Evolutionary conservation across 2,329 filamentous ascomycete genomes (phyloP), one percentile per base, ranked within the genome.

Genomic region (Neonectria ditissima): DNA sequence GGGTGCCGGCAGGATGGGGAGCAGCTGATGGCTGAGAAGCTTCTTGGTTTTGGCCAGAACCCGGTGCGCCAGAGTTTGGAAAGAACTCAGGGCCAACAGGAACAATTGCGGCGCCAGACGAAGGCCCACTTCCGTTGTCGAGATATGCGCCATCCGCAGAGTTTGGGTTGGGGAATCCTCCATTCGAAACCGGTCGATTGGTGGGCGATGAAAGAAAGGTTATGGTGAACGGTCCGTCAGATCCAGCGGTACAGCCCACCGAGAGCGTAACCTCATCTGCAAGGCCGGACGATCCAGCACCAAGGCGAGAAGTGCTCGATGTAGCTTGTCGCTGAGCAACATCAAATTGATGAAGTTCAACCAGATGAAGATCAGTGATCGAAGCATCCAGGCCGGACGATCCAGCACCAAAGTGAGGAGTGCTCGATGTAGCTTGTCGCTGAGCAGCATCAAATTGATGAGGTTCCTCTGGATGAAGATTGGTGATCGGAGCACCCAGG

Each of bases 331-430:
- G 64, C 18, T 65, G 58, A 13, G 45, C 34, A 18, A 65, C 34
- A 26, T 58, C 51, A 14, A 53, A 59, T 4, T 67, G 63, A 30
- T 67, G 67, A 51, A 78, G 63, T 30, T 77, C 69, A 26, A 78
- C 72, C 2, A 76, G 77, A 60, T 77, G 65, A 43, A 79, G 68
- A n/a, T n/a, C n/a, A n/a, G n/a, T n/a, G n/a, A n/a, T n/a, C n/a
- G n/a, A n/a, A n/a, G n/a, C n/a, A n/a, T n/a, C n/a, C n/a, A 74
- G 65, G 2, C 64, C 45, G 20, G 73, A 63, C 2, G 55, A 37
- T 14, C 64, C 51, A 11, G 63, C 34, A 41, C 64, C 48, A 18
- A 59, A 54, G 18, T 55, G 55, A 41, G 48, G 45, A 5, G 52
- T 26, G 18, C 65, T 45, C 41, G 60, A 44, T 11, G 58, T 37